These are phyloP conservation scores for Sphaerulina vaccinii DNA, from an alignment of 2,329 filamentous ascomycete species.

Conservation along the genomic window DNA sequence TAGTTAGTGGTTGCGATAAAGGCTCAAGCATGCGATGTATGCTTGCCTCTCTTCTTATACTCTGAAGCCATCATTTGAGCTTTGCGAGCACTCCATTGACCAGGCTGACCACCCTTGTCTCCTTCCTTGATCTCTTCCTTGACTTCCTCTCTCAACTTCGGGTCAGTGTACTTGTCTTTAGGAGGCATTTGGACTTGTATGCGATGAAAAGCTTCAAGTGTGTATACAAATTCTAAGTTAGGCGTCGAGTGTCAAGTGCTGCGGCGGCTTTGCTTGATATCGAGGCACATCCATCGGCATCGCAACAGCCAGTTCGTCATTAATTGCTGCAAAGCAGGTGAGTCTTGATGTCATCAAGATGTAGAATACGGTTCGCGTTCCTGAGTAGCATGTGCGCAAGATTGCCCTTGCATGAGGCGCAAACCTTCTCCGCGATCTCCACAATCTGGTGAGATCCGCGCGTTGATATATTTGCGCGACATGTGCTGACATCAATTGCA, in stretches of 20 bases:
- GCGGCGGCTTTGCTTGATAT: too few relatives aligned
- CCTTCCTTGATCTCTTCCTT: conserved; percentile 48
- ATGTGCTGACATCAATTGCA: too few relatives aligned
- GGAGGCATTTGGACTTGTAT: conserved; percentile 41
- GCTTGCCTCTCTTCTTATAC: conserved; percentile 51
- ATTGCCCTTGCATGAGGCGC: conserved; percentile 20
- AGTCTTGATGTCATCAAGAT: too few relatives aligned
- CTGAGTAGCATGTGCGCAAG: conserved; percentile 8
- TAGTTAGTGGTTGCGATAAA: too few relatives aligned
- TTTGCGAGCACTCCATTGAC: conserved; percentile 52
- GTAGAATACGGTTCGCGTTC: conserved; percentile 5
- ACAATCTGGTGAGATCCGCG: conserved; percentile 9
- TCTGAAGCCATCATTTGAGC: conserved; percentile 49
- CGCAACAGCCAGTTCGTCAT: conserved; percentile 21
- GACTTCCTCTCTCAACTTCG: conserved; percentile 47
- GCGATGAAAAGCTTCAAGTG: not conserved
- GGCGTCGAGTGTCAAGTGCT: too few relatives aligned
- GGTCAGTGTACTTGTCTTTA: conserved; percentile 50
- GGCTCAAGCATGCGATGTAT: too few relatives aligned
- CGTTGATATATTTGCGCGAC: too few relatives aligned
- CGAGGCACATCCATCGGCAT: too few relatives aligned
- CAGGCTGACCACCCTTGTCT: conserved; percentile 50
- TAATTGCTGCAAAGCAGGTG: conserved; percentile 4
- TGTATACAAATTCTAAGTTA: too few relatives aligned
- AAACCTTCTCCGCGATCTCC: conserved; percentile 16